Percentiles rank a stretch among this genome's conserved stretches.
These are phyloP conservation scores for Pleurotus platypus DNA, from an alignment of 768 basidiomycete species.

Conservation along the genomic window DNA sequence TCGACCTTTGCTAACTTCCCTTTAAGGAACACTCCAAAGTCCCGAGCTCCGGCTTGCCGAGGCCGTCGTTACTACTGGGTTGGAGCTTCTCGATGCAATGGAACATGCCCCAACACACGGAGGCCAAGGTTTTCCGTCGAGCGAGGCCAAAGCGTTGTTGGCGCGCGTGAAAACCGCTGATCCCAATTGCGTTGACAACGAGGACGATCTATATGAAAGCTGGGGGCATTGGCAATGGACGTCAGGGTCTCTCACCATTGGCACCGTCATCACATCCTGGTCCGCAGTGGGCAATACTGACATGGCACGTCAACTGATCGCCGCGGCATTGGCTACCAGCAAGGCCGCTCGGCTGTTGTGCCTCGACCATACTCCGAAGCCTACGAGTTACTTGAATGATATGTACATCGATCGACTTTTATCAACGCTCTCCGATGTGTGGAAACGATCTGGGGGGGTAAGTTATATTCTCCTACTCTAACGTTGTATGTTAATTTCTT, in stretches of 20 bases:
- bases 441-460: neutral
- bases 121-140: neutral
- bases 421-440: neutral
- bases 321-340: neutral
- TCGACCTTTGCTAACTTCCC: too few species aligned
- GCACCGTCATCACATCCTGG: neutral
- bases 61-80: too few species aligned
- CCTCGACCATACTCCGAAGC: neutral
- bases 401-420: neutral
- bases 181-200: constrained; percentile 8
- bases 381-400: neutral
- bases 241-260: neutral
- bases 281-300: neutral
- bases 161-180: constrained; percentile 12
- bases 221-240: constrained; percentile 19
- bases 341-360: neutral
- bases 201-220: constrained; percentile 11
- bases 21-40: too few species aligned
- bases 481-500: neutral
- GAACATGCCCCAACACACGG: too few species aligned
- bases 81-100: too few species aligned
- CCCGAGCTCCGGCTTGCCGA: too few species aligned
- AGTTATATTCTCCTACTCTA: neutral
- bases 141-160: neutral
- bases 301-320: neutral